Evolutionary conservation across 2,329 filamentous ascomycete genomes (phyloP).

Genomic region (Calonectria hongkongensis): DNA sequence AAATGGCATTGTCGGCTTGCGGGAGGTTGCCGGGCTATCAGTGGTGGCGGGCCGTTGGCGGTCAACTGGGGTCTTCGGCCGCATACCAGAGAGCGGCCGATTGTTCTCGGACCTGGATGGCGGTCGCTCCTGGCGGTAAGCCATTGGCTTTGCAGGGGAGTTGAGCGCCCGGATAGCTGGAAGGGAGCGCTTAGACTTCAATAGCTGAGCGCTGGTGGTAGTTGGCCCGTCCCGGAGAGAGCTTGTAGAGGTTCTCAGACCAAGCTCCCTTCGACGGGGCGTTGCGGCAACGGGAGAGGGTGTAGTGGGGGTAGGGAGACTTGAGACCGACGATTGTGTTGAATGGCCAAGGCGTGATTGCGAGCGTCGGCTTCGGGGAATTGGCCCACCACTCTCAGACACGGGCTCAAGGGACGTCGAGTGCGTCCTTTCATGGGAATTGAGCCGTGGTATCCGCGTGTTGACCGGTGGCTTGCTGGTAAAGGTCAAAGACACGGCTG

Average conservation of each 20-base stretch:
- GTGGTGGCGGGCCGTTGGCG: slow-evolving; percentile 68
- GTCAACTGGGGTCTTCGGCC: slow-evolving; percentile 84
- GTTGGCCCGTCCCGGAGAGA: slow-evolving; percentile 75
- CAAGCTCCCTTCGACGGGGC: slow-evolving; percentile 77
- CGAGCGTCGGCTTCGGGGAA: slow-evolving; percentile 75
- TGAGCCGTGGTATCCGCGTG: slow-evolving; percentile 88
- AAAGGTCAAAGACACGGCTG: slow-evolving; percentile 91
- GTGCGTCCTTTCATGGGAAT: slow-evolving; percentile 81
- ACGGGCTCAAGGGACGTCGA: slow-evolving; percentile 90
- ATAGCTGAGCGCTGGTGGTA: slow-evolving; percentile 79
- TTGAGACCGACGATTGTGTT: slow-evolving; percentile 80
- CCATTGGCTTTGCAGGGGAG: slow-evolving; percentile 69
- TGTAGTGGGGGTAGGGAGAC: slow-evolving; percentile 77
- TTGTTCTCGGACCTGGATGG: slow-evolving; percentile 74
- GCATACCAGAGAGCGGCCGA: slow-evolving; percentile 71
- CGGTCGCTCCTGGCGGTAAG: slow-evolving; percentile 73
- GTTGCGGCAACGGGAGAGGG: slow-evolving; percentile 76
- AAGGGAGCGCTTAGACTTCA: slow-evolving; percentile 80
- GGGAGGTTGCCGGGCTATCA: slow-evolving; percentile 71
- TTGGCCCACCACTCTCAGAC: slow-evolving; percentile 88
- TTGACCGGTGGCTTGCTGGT: slow-evolving; percentile 80
- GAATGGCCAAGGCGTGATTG: slow-evolving; percentile 82
- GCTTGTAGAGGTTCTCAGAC: slow-evolving; percentile 71
- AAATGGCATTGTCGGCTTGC: slow-evolving; percentile 82
- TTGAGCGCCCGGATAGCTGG: slow-evolving; percentile 74